phyloP scores from a whole-genome alignment of 2,329 filamentous ascomycete species.

The Aspergillus fijiensis region DNA sequence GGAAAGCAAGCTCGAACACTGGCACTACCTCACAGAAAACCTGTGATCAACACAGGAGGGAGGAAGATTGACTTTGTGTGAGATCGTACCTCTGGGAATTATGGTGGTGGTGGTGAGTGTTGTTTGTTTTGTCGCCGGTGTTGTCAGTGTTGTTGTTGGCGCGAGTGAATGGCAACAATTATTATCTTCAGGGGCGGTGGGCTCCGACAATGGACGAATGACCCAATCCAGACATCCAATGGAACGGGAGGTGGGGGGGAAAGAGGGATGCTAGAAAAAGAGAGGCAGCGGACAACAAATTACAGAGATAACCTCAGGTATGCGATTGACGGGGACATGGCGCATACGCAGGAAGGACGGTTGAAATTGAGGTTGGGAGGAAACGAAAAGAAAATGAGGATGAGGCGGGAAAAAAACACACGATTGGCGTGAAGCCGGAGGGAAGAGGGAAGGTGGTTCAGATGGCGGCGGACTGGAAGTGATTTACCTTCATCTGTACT shows the following conservation, averaged over 20 bases:
- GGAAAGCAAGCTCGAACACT: slow-evolving; percentile 37
- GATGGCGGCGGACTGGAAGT: background rate
- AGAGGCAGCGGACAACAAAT: slow-evolving; percentile 20
- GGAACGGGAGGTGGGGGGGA: background rate
- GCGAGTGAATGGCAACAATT: slow-evolving; percentile 8
- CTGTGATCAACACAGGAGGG: slow-evolving; percentile 23
- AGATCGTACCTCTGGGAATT: slow-evolving; percentile 7
- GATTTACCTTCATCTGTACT: background rate
- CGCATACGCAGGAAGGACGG: slow-evolving; percentile 28
- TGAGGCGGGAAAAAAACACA: slow-evolving; percentile 9
- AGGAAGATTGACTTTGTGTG: slow-evolving; percentile 12
- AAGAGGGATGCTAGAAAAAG: background rate
- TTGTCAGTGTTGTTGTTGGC: background rate
- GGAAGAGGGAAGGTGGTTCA: background rate
- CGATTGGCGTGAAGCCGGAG: background rate
- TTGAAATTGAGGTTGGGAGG: slow-evolving; percentile 21
- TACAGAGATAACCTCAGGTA: slow-evolving; percentile 31
- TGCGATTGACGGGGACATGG: slow-evolving; percentile 34
- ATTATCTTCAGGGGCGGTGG: slow-evolving; percentile 20
- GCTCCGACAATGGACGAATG: slow-evolving; percentile 10
- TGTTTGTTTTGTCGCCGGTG: slow-evolving; percentile 1
- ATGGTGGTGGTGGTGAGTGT: slow-evolving; percentile 1
- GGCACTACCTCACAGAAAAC: slow-evolving; percentile 30
- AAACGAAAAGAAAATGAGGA: slow-evolving; percentile 14
- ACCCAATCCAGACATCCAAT: slow-evolving; percentile 9